Percentiles rank a stretch among this genome's conserved stretches.
These are phyloP conservation scores for Brassica juncea DNA, from an alignment of 345 rosid genomes.

Conservation along the genomic window DNA sequence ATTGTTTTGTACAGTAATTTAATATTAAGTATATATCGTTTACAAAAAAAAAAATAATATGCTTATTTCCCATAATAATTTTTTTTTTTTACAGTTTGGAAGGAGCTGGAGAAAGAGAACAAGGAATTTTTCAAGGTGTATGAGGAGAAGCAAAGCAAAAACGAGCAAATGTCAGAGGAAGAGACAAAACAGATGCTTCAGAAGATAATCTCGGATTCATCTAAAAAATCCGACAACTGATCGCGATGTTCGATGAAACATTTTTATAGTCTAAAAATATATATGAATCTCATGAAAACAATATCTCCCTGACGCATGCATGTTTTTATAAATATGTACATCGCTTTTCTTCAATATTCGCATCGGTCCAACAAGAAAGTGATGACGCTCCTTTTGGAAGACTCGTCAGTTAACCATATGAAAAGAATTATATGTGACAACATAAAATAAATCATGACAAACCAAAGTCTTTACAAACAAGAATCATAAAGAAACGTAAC, in stretches of 20 bases:
- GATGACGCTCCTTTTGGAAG: slow-evolving; percentile 23
- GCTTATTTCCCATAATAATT: background rate
- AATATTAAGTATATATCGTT: background rate
- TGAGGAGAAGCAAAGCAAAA: slow-evolving; percentile 57
- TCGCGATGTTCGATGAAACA: slow-evolving; percentile 29
- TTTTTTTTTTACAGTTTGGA: slow-evolving; percentile 61
- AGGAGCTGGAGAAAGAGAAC: slow-evolving; percentile 88
- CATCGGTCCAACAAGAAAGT: slow-evolving; percentile 40
- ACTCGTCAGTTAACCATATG: too few relatives aligned
- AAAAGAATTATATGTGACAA: too few relatives aligned
- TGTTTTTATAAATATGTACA: slow-evolving; percentile 17
- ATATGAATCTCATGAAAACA: slow-evolving; percentile 38
- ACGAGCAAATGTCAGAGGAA: slow-evolving; percentile 78
- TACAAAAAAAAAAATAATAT: too few relatives aligned
- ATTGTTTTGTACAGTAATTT: background rate
- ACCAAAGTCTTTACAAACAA: too few relatives aligned
- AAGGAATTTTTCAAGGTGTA: slow-evolving; percentile 84
- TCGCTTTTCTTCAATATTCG: slow-evolving; percentile 20
- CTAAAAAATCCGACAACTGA: slow-evolving; percentile 51
- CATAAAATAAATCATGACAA: too few relatives aligned
- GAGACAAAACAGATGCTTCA: slow-evolving; percentile 78
- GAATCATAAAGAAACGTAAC: too few relatives aligned
- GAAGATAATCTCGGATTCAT: slow-evolving; percentile 63
- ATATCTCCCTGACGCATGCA: slow-evolving; percentile 37
- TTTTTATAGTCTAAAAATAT: slow-evolving; percentile 15